A percentile compares a stretch with the other conserved stretches of the same genome.
Conservation (phyloP, 805 yeast genomes). For the Candida hispaniensis region DNA sequence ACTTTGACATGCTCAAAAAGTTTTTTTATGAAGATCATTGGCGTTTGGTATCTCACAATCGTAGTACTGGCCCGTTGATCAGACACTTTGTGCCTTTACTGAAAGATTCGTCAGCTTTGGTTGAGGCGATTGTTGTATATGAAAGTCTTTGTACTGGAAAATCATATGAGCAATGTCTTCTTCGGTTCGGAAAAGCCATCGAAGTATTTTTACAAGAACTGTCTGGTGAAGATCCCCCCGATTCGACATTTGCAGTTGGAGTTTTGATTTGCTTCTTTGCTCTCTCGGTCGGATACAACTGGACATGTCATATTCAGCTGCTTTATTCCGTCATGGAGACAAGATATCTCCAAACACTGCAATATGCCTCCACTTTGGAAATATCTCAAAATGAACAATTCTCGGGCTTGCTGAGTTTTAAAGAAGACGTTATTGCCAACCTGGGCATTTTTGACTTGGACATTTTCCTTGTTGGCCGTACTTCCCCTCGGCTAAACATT, state of each 20-base stretch:
- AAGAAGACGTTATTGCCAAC: slow-evolving; percentile 9
- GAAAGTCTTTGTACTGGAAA: slow-evolving; percentile 12
- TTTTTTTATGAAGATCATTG: slow-evolving; percentile 15
- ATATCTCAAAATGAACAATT: no score
- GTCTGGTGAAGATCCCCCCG: slow-evolving; percentile 12
- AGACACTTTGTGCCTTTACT: slow-evolving; percentile 11
- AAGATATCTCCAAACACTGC: no score
- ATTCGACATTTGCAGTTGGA: slow-evolving; percentile 12
- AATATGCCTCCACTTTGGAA: slow-evolving; percentile 4
- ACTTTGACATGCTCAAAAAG: slow-evolving; percentile 4
- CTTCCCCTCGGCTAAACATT: slow-evolving; percentile 13
- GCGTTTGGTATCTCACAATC: slow-evolving; percentile 10
- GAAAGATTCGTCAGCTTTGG: slow-evolving; percentile 7
- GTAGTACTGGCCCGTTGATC: slow-evolving; percentile 9
- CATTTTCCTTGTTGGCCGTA: slow-evolving; percentile 9
- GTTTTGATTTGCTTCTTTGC: slow-evolving; percentile 12
- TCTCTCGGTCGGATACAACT: slow-evolving; percentile 13
- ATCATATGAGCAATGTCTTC: slow-evolving; percentile 4
- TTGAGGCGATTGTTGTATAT: slow-evolving; percentile 7
- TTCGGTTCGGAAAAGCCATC: slow-evolving; percentile 14
- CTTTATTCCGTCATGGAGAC: slow-evolving; percentile 11
- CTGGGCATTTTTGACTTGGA: slow-evolving; percentile 11
- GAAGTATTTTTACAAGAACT: slow-evolving; percentile 7
- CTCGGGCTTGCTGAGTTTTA: slow-evolving; percentile 4
- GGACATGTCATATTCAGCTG: slow-evolving; percentile 12